A percentile compares a stretch with the other conserved stretches of the same genome.
phyloP scores from a whole-genome alignment of 345 rosid species.

The Rhodamnia rubescens region DNA sequence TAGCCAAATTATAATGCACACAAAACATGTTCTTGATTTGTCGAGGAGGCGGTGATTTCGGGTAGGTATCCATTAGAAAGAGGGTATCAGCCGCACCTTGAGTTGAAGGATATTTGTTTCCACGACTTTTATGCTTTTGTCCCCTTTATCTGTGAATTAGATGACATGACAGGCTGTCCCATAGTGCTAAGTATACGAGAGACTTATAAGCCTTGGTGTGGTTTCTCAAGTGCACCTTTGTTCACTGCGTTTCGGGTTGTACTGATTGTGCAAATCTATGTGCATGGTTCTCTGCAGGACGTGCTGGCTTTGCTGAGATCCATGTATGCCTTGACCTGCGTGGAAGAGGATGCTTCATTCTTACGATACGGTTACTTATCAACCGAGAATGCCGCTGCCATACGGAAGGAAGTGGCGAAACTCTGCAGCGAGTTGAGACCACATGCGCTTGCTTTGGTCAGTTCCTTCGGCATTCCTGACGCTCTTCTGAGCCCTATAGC shows the following conservation, averaged over 20 bases:
- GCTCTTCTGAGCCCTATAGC: constrained; percentile 79
- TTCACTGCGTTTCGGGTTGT: neutral
- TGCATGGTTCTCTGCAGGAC: constrained; percentile 26
- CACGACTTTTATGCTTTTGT: neutral
- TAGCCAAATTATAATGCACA: neutral
- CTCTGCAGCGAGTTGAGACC: constrained; percentile 75
- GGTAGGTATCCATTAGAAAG: neutral
- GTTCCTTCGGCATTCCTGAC: constrained; percentile 73
- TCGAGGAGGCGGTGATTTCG: neutral
- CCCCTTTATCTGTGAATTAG: neutral
- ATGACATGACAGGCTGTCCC: neutral
- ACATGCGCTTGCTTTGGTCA: constrained; percentile 65
- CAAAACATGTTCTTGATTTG: neutral
- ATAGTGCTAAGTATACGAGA: neutral
- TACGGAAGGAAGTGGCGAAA: constrained; percentile 55
- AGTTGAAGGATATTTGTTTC: neutral
- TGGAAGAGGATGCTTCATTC: constrained; percentile 77
- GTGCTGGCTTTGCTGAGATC: constrained; percentile 50
- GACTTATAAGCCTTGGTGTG: neutral
- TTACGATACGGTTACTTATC: constrained; percentile 66
- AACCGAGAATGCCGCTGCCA: constrained; percentile 36
- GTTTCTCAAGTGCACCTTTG: neutral
- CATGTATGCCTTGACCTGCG: constrained; percentile 46
- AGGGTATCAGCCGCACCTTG: neutral
- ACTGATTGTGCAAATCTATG: neutral